These are phyloP conservation scores for Diaporthe humulicola DNA, from an alignment of 2,329 filamentous ascomycete species.

Conservation along the genomic window DNA sequence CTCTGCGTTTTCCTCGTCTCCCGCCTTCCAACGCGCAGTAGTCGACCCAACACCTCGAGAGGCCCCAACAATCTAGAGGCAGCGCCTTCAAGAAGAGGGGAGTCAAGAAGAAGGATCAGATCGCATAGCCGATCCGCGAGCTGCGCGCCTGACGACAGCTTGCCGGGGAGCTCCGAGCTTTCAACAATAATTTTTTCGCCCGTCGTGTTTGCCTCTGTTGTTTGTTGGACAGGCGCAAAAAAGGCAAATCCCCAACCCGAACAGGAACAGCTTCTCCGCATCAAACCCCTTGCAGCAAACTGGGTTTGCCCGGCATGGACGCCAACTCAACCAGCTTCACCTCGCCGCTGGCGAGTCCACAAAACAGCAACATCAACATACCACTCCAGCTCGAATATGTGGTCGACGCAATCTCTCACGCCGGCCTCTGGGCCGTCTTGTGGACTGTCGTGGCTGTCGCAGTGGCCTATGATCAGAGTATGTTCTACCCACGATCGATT, in stretches of 20 bases:
- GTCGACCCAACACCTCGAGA: not conserved
- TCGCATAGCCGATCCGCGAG: not conserved
- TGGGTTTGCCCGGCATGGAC: slow-evolving; percentile 56
- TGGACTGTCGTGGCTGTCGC: slow-evolving; percentile 78
- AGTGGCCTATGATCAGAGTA: slow-evolving; percentile 92
- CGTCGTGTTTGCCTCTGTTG: not conserved
- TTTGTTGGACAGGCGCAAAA: slow-evolving; percentile 5
- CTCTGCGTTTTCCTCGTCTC: slow-evolving; percentile 10
- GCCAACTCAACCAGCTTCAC: slow-evolving; percentile 75
- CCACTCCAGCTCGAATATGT: slow-evolving; percentile 68
- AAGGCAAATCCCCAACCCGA: slow-evolving; percentile 26
- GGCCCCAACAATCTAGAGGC: slow-evolving; percentile 16
- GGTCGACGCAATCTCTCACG: slow-evolving; percentile 68
- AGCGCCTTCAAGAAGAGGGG: not conserved
- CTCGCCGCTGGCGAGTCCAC: slow-evolving; percentile 76
- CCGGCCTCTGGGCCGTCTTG: slow-evolving; percentile 72
- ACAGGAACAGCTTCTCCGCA: slow-evolving; percentile 26
- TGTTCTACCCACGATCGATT: slow-evolving; percentile 51
- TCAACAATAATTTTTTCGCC: not conserved
- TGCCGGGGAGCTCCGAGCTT: slow-evolving; percentile 8
- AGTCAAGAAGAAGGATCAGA: not conserved
- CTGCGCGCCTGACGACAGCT: slow-evolving; percentile 3
- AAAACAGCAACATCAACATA: slow-evolving; percentile 61
- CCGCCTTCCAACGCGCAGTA: not conserved
- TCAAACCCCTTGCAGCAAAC: slow-evolving; percentile 14